These are phyloP conservation scores for Pachysandra terminalis DNA, from an alignment of 164 flowering plant genomes.

Conservation along the genomic window DNA sequence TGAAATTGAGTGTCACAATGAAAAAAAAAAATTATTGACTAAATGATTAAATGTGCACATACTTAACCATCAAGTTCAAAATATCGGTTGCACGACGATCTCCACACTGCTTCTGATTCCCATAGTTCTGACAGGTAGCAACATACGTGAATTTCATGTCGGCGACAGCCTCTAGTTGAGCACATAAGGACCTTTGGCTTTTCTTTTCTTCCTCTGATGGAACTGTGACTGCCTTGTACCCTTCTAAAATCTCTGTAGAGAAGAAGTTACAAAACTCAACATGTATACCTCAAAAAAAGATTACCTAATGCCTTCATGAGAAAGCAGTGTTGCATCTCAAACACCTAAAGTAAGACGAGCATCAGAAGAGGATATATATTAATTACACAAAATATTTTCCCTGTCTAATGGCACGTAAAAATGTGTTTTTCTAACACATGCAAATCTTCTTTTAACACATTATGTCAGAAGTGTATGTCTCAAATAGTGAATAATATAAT, in stretches of 20 bases:
- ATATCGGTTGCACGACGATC: slow-evolving; percentile 96
- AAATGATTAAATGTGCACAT: slow-evolving; percentile 30
- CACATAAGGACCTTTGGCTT: slow-evolving; percentile 75
- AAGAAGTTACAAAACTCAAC: slow-evolving; percentile 10
- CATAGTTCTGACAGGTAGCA: slow-evolving; percentile 95
- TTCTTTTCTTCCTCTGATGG: slow-evolving; percentile 78
- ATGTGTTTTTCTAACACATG: background rate
- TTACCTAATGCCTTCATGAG: background rate
- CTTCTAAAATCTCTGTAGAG: slow-evolving; percentile 70
- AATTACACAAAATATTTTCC: no score
- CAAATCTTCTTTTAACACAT: background rate
- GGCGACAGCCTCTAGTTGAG: slow-evolving; percentile 88
- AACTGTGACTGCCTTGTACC: slow-evolving; percentile 75
- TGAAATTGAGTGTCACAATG: background rate
- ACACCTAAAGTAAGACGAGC: background rate
- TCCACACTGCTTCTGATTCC: slow-evolving; percentile 89
- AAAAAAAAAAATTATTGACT: background rate
- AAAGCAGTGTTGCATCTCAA: background rate
- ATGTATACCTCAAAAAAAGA: background rate
- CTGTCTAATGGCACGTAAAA: no score
- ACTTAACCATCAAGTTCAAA: slow-evolving; percentile 96
- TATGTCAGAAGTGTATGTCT: background rate
- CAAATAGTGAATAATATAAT: background rate
- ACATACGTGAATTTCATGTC: slow-evolving; percentile 97
- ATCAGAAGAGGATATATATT: background rate